These are phyloP conservation scores for Rubia tinctorum DNA, from an alignment of 305 asterid species.

Conservation along the genomic window DNA sequence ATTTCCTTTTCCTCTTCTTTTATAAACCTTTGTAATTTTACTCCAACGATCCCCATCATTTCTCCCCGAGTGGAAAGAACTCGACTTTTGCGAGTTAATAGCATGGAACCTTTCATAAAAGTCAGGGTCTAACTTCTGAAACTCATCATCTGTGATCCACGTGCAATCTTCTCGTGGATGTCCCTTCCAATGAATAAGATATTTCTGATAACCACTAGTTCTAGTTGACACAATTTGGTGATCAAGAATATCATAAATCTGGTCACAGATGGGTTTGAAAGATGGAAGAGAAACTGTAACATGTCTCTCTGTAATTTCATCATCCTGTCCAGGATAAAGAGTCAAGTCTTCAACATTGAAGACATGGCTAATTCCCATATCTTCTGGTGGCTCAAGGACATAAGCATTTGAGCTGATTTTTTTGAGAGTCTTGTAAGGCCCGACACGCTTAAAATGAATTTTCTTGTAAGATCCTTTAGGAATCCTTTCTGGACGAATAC, in stretches of 20 bases:
- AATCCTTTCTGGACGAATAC: not conserved
- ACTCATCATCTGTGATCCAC: not conserved
- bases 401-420: too few relatives aligned
- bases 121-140: not conserved
- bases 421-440: too few relatives aligned
- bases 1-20: not conserved
- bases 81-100: not conserved
- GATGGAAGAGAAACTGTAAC: not conserved
- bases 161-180: not conserved
- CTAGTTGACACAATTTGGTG: slow-evolving; percentile 1
- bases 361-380: not conserved
- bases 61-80: not conserved
- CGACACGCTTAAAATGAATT: too few relatives aligned
- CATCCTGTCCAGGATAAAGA: not conserved
- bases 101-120: not conserved
- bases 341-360: slow-evolving; percentile 2
- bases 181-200: not conserved
- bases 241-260: not conserved
- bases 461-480: not conserved
- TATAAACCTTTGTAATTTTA: not conserved
- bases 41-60: not conserved
- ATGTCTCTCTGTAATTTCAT: not conserved
- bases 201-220: not conserved
- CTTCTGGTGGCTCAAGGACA: not conserved
- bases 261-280: not conserved